Evolutionary conservation across 2,329 filamentous ascomycete genomes (phyloP).

Genomic region (Colletotrichum truncatum): DNA sequence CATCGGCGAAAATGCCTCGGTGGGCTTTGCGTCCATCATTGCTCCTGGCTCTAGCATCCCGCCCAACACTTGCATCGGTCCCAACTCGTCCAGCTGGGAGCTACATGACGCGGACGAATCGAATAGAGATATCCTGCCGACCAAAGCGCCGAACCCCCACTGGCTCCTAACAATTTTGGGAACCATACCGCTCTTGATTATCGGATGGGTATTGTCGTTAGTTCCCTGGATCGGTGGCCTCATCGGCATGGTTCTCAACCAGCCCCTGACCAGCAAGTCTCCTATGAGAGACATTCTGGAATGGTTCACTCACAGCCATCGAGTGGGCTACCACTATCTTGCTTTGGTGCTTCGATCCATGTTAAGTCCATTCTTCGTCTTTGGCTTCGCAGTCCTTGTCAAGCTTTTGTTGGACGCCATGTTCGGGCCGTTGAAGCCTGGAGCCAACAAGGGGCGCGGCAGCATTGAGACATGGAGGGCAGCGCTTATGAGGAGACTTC

Average conservation of each 20-base stretch:
- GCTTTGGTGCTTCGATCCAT: slow-evolving; percentile 51
- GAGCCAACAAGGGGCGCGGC: slow-evolving; percentile 40
- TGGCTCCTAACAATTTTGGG: slow-evolving; percentile 52
- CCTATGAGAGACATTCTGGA: slow-evolving; percentile 51
- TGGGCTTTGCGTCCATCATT: slow-evolving; percentile 59
- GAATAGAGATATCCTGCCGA: slow-evolving; percentile 53
- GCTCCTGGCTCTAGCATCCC: slow-evolving; percentile 59
- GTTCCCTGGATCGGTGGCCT: slow-evolving; percentile 55
- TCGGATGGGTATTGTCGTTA: slow-evolving; percentile 52
- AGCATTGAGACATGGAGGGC: slow-evolving; percentile 54
- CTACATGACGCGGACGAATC: slow-evolving; percentile 54
- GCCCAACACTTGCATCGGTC: slow-evolving; percentile 60
- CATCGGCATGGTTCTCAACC: slow-evolving; percentile 71
- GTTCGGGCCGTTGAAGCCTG: slow-evolving; percentile 48
- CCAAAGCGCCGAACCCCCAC: slow-evolving; percentile 51
- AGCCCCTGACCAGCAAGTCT: slow-evolving; percentile 42
- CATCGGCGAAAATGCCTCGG: slow-evolving; percentile 55
- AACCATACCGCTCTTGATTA: slow-evolving; percentile 50
- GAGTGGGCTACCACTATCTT: slow-evolving; percentile 60
- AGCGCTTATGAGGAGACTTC: slow-evolving; percentile 52
- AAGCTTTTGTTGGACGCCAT: slow-evolving; percentile 49
- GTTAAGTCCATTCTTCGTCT: slow-evolving; percentile 54
- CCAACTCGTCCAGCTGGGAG: slow-evolving; percentile 68
- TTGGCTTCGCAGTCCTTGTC: slow-evolving; percentile 50
- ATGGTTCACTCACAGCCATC: slow-evolving; percentile 58